Conservation (phyloP, 495 filamentous ascomycete species). For the Penicillium goetzii region DNA sequence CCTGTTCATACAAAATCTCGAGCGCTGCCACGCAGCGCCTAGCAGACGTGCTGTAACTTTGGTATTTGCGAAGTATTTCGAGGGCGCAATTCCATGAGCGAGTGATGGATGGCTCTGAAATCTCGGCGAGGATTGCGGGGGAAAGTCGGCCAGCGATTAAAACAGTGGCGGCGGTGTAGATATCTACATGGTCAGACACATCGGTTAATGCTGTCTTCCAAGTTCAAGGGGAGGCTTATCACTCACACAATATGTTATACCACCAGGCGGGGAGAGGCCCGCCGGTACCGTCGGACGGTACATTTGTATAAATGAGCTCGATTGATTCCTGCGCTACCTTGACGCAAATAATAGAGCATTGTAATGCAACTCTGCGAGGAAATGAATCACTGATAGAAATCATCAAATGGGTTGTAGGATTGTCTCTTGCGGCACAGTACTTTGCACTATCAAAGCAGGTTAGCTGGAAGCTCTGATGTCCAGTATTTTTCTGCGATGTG, state of each 20-base stretch:
- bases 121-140: constrained; percentile 35
- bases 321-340: constrained; percentile 44
- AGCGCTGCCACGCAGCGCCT: constrained; percentile 43
- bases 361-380: constrained; percentile 41
- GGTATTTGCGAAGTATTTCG: constrained; percentile 42
- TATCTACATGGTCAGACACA: constrained; percentile 25
- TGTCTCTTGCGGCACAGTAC: constrained; percentile 41
- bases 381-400: constrained; percentile 39
- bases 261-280: constrained; percentile 47
- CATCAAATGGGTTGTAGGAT: constrained; percentile 24
- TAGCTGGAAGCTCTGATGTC: background rate
- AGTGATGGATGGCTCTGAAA: constrained; percentile 31
- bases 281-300: constrained; percentile 38
- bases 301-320: constrained; percentile 38
- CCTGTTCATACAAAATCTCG: constrained; percentile 44
- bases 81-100: constrained; percentile 40
- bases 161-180: constrained; percentile 46
- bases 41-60: constrained; percentile 41
- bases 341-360: constrained; percentile 45
- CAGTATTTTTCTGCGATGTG: background rate
- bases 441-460: constrained; percentile 16
- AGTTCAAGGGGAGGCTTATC: background rate
- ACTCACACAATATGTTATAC: constrained; percentile 47
- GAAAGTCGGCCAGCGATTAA: constrained; percentile 42
- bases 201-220: background rate